phyloP scores from a whole-genome alignment of 2,329 filamentous ascomycete species.

The Furcasterigmium sp. region DNA sequence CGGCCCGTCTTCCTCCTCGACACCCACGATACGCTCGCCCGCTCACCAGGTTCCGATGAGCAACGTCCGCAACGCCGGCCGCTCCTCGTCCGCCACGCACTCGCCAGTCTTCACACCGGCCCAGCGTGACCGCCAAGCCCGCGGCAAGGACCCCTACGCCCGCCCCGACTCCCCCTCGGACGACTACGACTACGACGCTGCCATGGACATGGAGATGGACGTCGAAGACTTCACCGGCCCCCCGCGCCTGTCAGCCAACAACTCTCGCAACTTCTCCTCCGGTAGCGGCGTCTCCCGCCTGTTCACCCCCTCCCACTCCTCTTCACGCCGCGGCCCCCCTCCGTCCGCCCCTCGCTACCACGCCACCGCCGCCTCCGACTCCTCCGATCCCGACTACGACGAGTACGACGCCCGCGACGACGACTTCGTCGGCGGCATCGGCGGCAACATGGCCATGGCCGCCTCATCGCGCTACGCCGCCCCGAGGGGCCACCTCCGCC shows the following conservation, averaged over 20 bases:
- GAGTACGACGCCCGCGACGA: constrained; percentile 3
- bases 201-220: no score
- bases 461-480: background rate
- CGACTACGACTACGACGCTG: constrained; percentile 23
- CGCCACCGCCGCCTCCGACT: constrained; percentile 13
- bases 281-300: background rate
- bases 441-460: background rate
- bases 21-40: background rate
- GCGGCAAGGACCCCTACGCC: constrained; percentile 50
- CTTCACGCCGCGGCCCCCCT: background rate
- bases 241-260: background rate
- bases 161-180: constrained; percentile 24
- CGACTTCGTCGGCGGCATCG: constrained; percentile 2
- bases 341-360: constrained; percentile 25
- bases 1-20: background rate
- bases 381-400: constrained; percentile 19
- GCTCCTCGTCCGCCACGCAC: constrained; percentile 3
- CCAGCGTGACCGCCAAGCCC: constrained; percentile 54
- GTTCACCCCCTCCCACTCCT: no score
- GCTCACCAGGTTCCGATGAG: background rate
- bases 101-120: constrained; percentile 33
- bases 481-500: background rate
- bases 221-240: constrained; percentile 5
- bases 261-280: background rate
- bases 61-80: constrained; percentile 7